phyloP scores from a whole-genome alignment of 139 green algal species.

The Chlamydomonas sp. region DNA sequence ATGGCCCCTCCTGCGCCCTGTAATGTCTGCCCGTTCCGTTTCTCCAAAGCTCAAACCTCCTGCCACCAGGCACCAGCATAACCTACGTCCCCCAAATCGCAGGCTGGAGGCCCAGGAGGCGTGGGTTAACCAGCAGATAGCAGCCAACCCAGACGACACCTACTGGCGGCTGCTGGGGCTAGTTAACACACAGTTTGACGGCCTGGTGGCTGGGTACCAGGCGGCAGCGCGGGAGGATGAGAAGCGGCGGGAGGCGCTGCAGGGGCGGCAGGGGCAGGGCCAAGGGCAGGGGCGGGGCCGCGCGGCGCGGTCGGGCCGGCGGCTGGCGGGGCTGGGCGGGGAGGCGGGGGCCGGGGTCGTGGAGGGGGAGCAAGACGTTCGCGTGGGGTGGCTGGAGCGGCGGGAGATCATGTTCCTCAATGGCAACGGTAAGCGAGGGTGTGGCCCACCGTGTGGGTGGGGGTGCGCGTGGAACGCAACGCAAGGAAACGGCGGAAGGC shows the following conservation, averaged over 20 bases:
- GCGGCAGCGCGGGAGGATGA: background rate
- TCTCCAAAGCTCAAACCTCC: background rate
- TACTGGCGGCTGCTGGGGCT: slow-evolving; percentile 61
- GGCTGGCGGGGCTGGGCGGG: background rate
- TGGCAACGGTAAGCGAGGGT: slow-evolving; percentile 59
- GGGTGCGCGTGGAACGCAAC: no score
- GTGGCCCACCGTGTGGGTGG: background rate
- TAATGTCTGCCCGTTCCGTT: background rate
- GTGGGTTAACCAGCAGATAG: slow-evolving; percentile 51
- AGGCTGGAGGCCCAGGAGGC: slow-evolving; percentile 68
- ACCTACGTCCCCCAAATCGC: background rate
- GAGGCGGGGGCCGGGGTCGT: background rate
- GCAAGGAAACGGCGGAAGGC: background rate
- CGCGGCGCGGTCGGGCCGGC: background rate
- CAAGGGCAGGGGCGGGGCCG: background rate
- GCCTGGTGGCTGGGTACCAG: slow-evolving; percentile 70
- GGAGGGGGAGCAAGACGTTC: background rate
- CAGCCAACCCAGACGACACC: slow-evolving; percentile 1
- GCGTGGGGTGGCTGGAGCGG: slow-evolving; percentile 50
- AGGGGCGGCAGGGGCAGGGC: background rate
- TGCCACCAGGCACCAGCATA: background rate
- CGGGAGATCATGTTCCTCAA: slow-evolving; percentile 73
- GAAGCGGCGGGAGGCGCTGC: background rate
- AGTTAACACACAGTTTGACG: slow-evolving; percentile 71
- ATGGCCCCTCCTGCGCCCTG: no score